Evolutionary conservation across 805 yeast species (phyloP), one percentile per base, ranked within the genome.

Genomic region (Wickerhamiella sorbophila): DNA sequence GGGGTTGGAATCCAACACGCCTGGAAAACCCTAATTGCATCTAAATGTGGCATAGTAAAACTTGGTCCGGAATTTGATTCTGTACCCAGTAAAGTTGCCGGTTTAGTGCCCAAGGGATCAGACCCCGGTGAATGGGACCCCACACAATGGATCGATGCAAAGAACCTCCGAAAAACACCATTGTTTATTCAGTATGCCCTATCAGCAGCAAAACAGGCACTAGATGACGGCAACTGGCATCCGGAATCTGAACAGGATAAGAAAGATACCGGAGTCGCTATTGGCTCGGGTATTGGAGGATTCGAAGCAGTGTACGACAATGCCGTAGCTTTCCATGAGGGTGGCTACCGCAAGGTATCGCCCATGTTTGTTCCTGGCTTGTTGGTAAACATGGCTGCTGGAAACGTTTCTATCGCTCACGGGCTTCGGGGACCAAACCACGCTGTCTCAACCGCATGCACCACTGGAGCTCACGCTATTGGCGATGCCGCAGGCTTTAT

Each of bases 241-340:
- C 71, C 77, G 0, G 43, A 42, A 1, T 44, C 61, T 1, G 61
- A 59, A 1, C 26, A 41, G 1, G 44, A 45, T 38, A 45, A 44
- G 24, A 35, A 47, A 17, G 54, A 57, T 2, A 47, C 70, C 53
- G 54, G 96, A 2, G 86, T 83, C 1, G 77, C 85, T n/a, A 72
- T 88, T 6, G 98, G 97, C 1, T 78, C 94, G 1, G 95, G 96
- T 0, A 82, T 91, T 39, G 97, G 96, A 0, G 82, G 94, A 2
- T 69, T 88, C 38, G 78, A 74, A 15, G 94, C 84, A 45, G 60
- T 74, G 0, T 75, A 75, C 52, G 79, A 73, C 3, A 83, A 79
- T 51, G 60, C 84, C 1, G 67, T 74, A 12, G 64, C 67, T 1
- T 73, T 74, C 46, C 52, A 58, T 16, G 48, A 54, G 3, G 61